Evolutionary conservation across 495 filamentous ascomycete species (phyloP), one percentile per base, ranked within the genome.

Genomic region (Xanthoparmelia taractica): DNA sequence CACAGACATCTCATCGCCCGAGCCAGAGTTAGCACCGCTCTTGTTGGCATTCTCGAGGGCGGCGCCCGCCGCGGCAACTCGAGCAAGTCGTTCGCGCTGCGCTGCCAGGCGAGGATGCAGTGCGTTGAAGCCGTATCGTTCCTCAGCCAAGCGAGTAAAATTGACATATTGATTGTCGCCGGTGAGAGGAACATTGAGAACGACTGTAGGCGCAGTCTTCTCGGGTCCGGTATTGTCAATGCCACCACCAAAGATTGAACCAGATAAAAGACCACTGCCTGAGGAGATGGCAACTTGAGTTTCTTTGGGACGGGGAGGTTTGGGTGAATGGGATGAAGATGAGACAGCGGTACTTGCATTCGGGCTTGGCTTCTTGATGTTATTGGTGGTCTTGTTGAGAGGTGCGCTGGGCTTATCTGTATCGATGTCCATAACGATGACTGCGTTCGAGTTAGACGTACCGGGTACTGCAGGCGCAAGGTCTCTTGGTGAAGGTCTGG

Each of bases 71-170:
- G 89, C 90, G 18, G 89, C 89, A 52, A 96, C 89, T 52, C 88
- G 87, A 0, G 88, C 87, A 64, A 92, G 83, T 50, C 89, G 87
- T 65, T 86, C 83, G 57, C 89, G 88, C 65, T 90, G 90, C 23
- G 92, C 92, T 0, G 95, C 94, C 31, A 93, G 79, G 0, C 91
- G 85, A 23, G 94, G 94, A 70, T 98, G 91, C 52, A 97, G 77
- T 2, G 93, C 94, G 55, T 92, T 89, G 80, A 92, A 96, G 43
- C 94, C 94, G 73, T 97, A 97, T 61, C 84, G 86, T 59, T 96
- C 91, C 72, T 96, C 91, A 27, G 94, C 93, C 70, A 97, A 77
- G 56, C 90, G 90, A 65, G 93, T 91, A 69, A 97, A 97, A 72
- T 97, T 97, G 73, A 98, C 83, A 65, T 93, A 93, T 61, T 92